phyloP scores from a whole-genome alignment of 306 rosid genomes.

The Senna siamea region DNA sequence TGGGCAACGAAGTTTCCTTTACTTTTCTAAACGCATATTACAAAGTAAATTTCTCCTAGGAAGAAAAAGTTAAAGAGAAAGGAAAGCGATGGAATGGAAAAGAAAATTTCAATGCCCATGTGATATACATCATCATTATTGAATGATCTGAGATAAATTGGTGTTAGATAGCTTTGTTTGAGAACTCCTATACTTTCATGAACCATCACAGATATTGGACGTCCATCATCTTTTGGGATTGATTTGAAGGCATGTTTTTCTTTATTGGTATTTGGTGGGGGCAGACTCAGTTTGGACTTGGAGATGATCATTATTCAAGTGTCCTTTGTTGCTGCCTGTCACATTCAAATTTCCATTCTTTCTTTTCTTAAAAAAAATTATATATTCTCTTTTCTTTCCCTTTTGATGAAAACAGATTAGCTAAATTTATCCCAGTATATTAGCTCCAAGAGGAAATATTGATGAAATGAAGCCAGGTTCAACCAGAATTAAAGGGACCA shows the following conservation, averaged over 20 bases:
- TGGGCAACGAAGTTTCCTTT: neutral
- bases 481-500: slow-evolving; percentile 6
- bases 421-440: no score
- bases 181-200: neutral
- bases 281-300: neutral
- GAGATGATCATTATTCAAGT: neutral
- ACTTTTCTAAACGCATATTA: no score
- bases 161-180: neutral
- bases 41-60: no score
- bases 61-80: no score
- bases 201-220: neutral
- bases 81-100: no score
- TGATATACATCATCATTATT: neutral
- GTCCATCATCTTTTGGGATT: neutral
- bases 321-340: neutral
- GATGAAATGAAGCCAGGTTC: neutral
- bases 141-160: neutral
- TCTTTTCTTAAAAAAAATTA: no score
- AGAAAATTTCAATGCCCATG: neutral
- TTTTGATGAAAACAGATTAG: neutral
- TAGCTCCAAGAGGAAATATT: neutral
- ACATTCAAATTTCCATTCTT: neutral
- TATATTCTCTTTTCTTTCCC: neutral
- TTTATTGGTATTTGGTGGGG: slow-evolving; percentile 17
- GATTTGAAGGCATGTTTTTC: slow-evolving; percentile 4